Percentiles rank a stretch among this genome's conserved stretches.
Conservation (phyloP, 1,284 basidiomycete species). For the Pseudozyma flocculosa region DNA sequence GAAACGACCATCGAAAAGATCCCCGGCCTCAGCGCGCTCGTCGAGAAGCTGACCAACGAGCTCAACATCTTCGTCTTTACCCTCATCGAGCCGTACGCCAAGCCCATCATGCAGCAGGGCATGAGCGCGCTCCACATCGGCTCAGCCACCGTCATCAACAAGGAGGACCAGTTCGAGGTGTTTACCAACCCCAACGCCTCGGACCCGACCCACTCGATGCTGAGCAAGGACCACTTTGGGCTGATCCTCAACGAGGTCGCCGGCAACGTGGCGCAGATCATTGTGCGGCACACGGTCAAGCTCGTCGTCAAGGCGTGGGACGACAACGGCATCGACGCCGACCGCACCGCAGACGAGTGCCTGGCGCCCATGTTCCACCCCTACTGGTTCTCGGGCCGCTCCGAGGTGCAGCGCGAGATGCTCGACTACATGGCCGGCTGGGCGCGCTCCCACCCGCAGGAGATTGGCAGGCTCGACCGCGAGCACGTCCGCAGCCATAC, state of each 20-base stretch:
- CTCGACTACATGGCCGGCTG: conserved; percentile 47
- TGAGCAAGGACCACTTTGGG: conserved; percentile 58
- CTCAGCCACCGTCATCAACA: conserved; percentile 55
- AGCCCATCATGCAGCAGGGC: conserved; percentile 49
- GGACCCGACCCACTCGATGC: conserved; percentile 55
- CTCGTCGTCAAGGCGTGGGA: conserved; percentile 79
- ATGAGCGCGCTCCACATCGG: conserved; percentile 55
- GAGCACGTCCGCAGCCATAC: conserved; percentile 42
- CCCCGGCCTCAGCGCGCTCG: conserved; percentile 65
- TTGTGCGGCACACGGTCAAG: conserved; percentile 66
- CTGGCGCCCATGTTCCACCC: conserved; percentile 52
- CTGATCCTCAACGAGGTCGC: conserved; percentile 58
- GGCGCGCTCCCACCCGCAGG: conserved; percentile 34
- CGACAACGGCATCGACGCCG: conserved; percentile 24
- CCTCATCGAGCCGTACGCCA: conserved; percentile 59
- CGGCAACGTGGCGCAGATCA: conserved; percentile 58
- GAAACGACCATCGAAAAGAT: conserved; percentile 73
- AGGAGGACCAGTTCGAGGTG: conserved; percentile 59
- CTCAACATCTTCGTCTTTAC: conserved; percentile 45
- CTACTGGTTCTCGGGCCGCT: conserved; percentile 38
- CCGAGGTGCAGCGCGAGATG: conserved; percentile 47
- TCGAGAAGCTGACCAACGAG: conserved; percentile 79
- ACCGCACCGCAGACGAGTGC: conserved; percentile 43
- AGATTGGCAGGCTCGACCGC: conserved; percentile 38
- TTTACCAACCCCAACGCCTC: conserved; percentile 52